Percentiles rank a stretch among this genome's conserved stretches.
phyloP scores from a whole-genome alignment of 306 rosid species.

The Geum urbanum region DNA sequence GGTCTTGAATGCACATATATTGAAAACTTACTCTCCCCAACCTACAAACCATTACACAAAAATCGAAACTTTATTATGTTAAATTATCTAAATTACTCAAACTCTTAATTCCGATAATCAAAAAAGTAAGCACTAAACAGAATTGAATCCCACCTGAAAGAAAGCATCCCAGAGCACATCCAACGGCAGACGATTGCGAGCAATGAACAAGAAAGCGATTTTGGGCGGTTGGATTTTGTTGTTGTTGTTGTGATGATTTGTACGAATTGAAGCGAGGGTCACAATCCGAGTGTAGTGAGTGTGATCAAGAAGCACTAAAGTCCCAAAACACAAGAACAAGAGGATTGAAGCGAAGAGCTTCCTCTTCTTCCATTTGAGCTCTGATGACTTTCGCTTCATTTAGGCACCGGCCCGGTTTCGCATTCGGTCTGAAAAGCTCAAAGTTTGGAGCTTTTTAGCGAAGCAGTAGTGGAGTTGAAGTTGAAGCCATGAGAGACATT shows the following conservation, averaged over 20 bases:
- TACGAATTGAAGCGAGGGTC: constrained; percentile 55
- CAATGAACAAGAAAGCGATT: constrained; percentile 89
- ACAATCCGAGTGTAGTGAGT: constrained; percentile 54
- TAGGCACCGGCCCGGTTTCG: constrained; percentile 5
- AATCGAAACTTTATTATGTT: constrained; percentile 4
- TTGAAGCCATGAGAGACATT: background rate
- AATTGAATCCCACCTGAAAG: constrained; percentile 47
- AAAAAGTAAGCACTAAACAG: background rate
- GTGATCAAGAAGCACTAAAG: constrained; percentile 62
- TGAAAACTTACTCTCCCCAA: constrained; percentile 68
- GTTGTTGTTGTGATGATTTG: constrained; percentile 15
- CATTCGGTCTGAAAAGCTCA: background rate
- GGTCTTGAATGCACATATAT: constrained; percentile 90
- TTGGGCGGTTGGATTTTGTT: constrained; percentile 40
- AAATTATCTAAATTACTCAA: no score
- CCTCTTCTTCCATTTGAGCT: constrained; percentile 78
- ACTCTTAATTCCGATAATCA: background rate
- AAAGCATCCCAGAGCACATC: constrained; percentile 90
- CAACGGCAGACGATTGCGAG: constrained; percentile 83
- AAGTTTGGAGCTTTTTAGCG: background rate
- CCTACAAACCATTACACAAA: constrained; percentile 42
- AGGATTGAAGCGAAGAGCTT: constrained; percentile 45
- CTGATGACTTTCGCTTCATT: constrained; percentile 69
- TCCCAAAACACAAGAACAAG: constrained; percentile 61
- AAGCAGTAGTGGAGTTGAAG: constrained; percentile 4